Evolutionary conservation across 352 stramenopile genomes (phyloP), one percentile per base, ranked within the genome.

Genomic region (Pilasporangium apinafurcum): DNA sequence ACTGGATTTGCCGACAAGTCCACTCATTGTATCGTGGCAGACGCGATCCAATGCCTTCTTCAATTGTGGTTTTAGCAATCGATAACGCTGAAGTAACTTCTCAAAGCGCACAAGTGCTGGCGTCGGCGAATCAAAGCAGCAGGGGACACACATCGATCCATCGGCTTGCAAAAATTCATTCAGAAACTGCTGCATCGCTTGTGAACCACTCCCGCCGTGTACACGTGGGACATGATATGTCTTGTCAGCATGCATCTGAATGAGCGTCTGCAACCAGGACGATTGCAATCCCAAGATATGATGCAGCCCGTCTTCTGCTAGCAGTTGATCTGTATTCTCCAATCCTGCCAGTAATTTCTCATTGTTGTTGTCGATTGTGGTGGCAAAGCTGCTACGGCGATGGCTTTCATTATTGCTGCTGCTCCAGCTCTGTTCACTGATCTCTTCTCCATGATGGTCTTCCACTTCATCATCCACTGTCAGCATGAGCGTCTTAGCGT

Each of bases 41-140:
- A 90, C 59, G 45, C 60, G 53, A 51, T 86, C 74, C 29, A 90
- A 57, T 9, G 74, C 76, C 22, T 66, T 67, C 59, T 86, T 86
- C 9, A 90, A 56, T 32, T 62, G 31, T 0, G 74, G 67, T 27
- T 78, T 73, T 16, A 90, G 56, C 26, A 87, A 39, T 26, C 71
- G 68, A 47, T 83, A 68, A 8, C 62, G 63, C 27, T 51, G 68
- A 21, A 90, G 36, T 7, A 90, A 49, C 66, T 84, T 86, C 58
- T 90, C 77, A 31, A 87, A 90, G 20, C 63, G 62, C 28, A 79
- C 62, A 17, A 89, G 56, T 16, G 67, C 59, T 2, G 42, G 7
- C 7, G 71, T 71, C 0, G 77, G 77, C 18, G 58, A 39, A 44
- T 89, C 71, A 16, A 70, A 33, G 16, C 48, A 38, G 24, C 58